Evolutionary conservation across 352 stramenopile species (phyloP), one percentile per base, ranked within the genome.

Genomic region (Phytophthora ohioensis): DNA sequence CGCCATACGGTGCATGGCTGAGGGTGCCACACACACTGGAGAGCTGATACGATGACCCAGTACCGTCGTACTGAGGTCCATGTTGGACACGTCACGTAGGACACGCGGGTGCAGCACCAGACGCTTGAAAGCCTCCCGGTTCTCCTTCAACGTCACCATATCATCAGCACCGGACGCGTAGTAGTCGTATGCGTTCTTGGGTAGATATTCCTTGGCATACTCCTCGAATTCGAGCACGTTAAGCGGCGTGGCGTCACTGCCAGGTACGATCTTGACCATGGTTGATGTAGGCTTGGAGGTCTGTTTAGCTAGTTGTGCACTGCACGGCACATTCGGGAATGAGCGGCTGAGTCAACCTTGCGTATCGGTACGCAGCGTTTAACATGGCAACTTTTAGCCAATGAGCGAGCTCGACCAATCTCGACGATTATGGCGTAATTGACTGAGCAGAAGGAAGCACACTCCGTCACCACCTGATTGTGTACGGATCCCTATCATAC

Each of bases 101-200:
- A 99, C 88, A 42, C 97, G 96, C 53, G 95, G 97, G 57, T 97
- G 94, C 80, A 99, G 96, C 82, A 98, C 93, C 30, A 98, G 71
- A 32, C 97, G 85, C 47, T 91, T 90, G 75, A 98, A 99, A 2
- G 96, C 95, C 73, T 91, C 76, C 62, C 89, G 90, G 78, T 92
- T 93, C 64, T 92, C 84, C 27, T 77, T 65, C 21, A 95, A 69
- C 65, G 85, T 81, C 39, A 91, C 73, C 89, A 98, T 98, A 61
- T 98, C 95, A 71, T 99, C 94, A 10, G 92, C 92, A 57, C 95
- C 97, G 6, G 90, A 97, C 56, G 84, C 86, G 71, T 98, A 98
- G 79, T 98, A 98, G 72, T 98, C 91, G 73, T 81, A 97, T 11
- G 92, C 80, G 63, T 98, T 96, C 76, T 97, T 98, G 63, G 91